A percentile compares a stretch with the other conserved stretches of the same genome.
Evolutionary conservation across 2,329 filamentous ascomycete genomes (phyloP).

Genomic region (Pseudogymnoascus sp.): DNA sequence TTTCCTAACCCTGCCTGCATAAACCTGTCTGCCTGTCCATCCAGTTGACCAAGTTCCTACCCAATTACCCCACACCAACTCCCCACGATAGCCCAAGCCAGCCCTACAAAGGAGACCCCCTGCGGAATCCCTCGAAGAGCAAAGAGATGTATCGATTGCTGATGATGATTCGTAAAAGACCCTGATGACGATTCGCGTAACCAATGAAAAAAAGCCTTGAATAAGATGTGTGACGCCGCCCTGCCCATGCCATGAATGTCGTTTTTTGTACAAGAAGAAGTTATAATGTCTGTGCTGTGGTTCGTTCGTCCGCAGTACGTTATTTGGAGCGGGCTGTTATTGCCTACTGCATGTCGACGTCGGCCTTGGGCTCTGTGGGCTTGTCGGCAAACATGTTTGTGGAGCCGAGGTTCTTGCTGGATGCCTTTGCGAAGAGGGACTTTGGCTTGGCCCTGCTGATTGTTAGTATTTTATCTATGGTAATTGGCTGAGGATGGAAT

Average conservation of each 20-base stretch:
- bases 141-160: conserved; percentile 9
- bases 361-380: conserved; percentile 10
- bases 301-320: neutral
- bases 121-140: neutral
- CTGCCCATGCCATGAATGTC: neutral
- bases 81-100: conserved; percentile 1
- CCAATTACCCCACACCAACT: conserved; percentile 7
- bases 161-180: conserved; percentile 6
- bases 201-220: conserved; percentile 10
- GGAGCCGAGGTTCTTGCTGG: conserved; percentile 50
- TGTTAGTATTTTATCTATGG: conserved; percentile 19
- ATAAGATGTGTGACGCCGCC: conserved; percentile 9
- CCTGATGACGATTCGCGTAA: conserved; percentile 9
- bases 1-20: neutral
- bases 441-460: conserved; percentile 54
- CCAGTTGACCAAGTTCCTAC: conserved; percentile 1
- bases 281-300: neutral
- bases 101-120: neutral
- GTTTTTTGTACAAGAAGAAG: conserved; percentile 9
- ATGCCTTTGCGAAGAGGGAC: conserved; percentile 61
- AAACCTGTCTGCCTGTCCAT: neutral
- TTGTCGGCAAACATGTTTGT: conserved; percentile 12
- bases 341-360: conserved; percentile 7
- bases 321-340: neutral
- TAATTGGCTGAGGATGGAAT: neutral